A percentile compares a stretch with the other conserved stretches of the same genome.
phyloP scores from a whole-genome alignment of 768 basidiomycete species.

The Lepiota venenata region DNA sequence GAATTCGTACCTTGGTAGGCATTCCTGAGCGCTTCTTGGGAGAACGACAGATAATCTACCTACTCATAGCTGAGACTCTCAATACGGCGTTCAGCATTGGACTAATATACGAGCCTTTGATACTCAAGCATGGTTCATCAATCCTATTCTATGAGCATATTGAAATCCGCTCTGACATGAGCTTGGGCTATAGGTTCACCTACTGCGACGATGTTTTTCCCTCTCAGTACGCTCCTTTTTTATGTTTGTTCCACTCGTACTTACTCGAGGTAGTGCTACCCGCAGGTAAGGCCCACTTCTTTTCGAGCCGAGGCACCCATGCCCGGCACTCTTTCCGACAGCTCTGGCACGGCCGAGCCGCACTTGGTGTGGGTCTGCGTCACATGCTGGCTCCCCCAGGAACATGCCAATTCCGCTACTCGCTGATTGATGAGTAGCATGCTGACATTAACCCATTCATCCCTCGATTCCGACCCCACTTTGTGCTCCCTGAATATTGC shows the following conservation, averaged over 20 bases:
- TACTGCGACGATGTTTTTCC: slow-evolving; percentile 22
- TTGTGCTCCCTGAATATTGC: too few relatives aligned
- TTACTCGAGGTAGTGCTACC: slow-evolving; percentile 23
- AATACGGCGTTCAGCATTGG: slow-evolving; percentile 34
- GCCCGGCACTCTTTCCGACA: too few relatives aligned
- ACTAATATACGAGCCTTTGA: slow-evolving; percentile 36
- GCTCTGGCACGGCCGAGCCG: too few relatives aligned
- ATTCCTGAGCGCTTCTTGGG: too few relatives aligned
- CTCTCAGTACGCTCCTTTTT: slow-evolving; percentile 21
- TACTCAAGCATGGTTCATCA: slow-evolving; percentile 31
- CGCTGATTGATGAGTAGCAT: too few relatives aligned
- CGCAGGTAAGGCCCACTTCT: slow-evolving; percentile 20
- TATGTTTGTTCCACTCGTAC: background rate
- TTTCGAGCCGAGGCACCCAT: background rate
- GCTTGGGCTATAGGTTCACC: slow-evolving; percentile 10
- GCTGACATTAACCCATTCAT: too few relatives aligned
- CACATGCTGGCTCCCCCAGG: background rate
- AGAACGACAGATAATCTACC: slow-evolving; percentile 24
- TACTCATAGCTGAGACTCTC: slow-evolving; percentile 31
- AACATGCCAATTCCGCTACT: too few relatives aligned
- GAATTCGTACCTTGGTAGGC: background rate
- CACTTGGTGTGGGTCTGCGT: too few relatives aligned
- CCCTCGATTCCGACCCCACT: too few relatives aligned
- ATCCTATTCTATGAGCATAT: background rate
- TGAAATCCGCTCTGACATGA: background rate